Evolutionary conservation across 2,329 filamentous ascomycete genomes (phyloP).

Genomic region (Dactylonectria estremocensis): DNA sequence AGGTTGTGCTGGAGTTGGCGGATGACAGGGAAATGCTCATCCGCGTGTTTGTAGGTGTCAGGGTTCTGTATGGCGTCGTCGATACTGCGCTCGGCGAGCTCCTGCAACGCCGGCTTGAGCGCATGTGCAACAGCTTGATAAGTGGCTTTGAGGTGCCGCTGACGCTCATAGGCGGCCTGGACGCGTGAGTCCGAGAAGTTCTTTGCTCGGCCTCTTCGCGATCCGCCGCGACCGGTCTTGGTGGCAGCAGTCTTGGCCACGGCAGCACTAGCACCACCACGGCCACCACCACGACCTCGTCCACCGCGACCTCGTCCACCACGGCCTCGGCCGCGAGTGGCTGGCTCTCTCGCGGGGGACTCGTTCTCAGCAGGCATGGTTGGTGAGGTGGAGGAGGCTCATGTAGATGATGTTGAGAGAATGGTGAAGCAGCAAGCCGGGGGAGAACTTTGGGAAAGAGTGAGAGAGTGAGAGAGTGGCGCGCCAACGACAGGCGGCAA

Average conservation of each 20-base stretch:
- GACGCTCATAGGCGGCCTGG: conserved; percentile 74
- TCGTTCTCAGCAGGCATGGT: conserved; percentile 58
- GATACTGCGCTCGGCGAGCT: conserved; percentile 74
- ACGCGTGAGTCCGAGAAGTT: conserved; percentile 68
- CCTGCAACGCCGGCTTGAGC: conserved; percentile 75
- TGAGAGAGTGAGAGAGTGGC: conserved; percentile 24
- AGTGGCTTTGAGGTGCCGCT: conserved; percentile 76
- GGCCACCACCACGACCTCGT: conserved; percentile 51
- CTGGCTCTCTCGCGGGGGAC: conserved; percentile 55
- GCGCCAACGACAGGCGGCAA: conserved; percentile 25
- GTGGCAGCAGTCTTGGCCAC: conserved; percentile 52
- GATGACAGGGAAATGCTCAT: conserved; percentile 68
- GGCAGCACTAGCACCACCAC: conserved; percentile 50
- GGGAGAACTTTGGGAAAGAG: conserved; percentile 38
- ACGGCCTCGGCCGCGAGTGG: conserved; percentile 55
- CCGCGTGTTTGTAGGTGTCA: conserved; percentile 66
- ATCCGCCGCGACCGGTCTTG: conserved; percentile 57
- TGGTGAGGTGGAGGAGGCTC: conserved; percentile 48
- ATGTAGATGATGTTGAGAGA: conserved; percentile 47
- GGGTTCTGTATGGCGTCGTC: conserved; percentile 70
- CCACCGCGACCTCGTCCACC: conserved; percentile 52
- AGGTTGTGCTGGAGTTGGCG: conserved; percentile 61
- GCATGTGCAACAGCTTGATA: conserved; percentile 75
- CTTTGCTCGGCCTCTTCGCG: conserved; percentile 68
- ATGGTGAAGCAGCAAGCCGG: conserved; percentile 35